phyloP scores from a whole-genome alignment of 176 grass and related monocot species.

The Luzula sylvatica region DNA sequence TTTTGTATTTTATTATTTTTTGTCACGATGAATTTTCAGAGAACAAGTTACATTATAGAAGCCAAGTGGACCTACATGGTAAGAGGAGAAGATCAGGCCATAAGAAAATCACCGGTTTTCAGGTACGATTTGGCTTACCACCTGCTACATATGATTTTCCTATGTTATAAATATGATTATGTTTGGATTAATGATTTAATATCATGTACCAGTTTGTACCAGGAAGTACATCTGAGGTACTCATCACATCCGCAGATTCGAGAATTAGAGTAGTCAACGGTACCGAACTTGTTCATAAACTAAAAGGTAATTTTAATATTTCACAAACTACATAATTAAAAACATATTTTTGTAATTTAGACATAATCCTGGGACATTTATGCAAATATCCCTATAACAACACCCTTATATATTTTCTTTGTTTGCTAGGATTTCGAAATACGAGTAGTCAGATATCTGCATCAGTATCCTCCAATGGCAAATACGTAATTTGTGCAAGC shows the following conservation, averaged over 20 bases:
- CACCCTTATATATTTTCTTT: slow-evolving; percentile 6
- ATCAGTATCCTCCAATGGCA: slow-evolving; percentile 76
- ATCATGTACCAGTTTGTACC: slow-evolving; percentile 71
- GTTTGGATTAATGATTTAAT: slow-evolving; percentile 17
- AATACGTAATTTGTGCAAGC: slow-evolving; percentile 79
- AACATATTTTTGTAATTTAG: too few species aligned
- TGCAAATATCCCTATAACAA: background rate
- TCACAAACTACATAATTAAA: background rate
- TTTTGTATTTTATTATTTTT: slow-evolving; percentile 9
- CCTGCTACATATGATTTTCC: slow-evolving; percentile 5
- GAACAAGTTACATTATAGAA: slow-evolving; percentile 78
- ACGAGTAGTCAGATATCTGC: slow-evolving; percentile 98
- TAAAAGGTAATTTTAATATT: slow-evolving; percentile 60
- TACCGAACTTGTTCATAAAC: slow-evolving; percentile 81
- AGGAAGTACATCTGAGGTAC: slow-evolving; percentile 80
- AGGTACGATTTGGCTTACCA: slow-evolving; percentile 68
- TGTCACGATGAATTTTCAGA: slow-evolving; percentile 34
- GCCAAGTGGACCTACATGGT: slow-evolving; percentile 65
- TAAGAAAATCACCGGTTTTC: slow-evolving; percentile 98
- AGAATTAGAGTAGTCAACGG: slow-evolving; percentile 97
- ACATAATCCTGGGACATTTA: too few species aligned
- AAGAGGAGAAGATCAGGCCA: slow-evolving; percentile 87
- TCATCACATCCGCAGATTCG: slow-evolving; percentile 97
- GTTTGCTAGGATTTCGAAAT: slow-evolving; percentile 75
- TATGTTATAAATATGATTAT: too few species aligned